phyloP scores from a whole-genome alignment of 495 filamentous ascomycete genomes.

The Penicillium antarcticum region DNA sequence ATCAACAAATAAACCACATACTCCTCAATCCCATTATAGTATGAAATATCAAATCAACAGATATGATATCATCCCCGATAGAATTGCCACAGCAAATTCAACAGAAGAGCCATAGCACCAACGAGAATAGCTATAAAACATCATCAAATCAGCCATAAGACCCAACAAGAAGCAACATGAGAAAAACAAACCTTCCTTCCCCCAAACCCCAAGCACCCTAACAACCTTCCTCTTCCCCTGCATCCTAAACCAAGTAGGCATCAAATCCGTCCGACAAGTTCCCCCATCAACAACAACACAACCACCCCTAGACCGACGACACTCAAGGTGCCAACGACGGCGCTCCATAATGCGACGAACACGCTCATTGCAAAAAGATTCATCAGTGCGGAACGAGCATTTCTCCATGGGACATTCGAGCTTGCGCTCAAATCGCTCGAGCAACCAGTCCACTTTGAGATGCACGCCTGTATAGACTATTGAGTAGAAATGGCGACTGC shows the following conservation, averaged over 20 bases:
- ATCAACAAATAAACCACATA: too few species aligned
- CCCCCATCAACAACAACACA: constrained; percentile 35
- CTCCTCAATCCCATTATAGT: too few species aligned
- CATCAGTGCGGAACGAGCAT: constrained; percentile 45
- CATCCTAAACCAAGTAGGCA: constrained; percentile 34
- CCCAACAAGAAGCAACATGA: not conserved
- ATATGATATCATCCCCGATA: too few species aligned
- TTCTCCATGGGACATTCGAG: constrained; percentile 48
- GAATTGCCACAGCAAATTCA: constrained; percentile 1
- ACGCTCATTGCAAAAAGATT: constrained; percentile 39
- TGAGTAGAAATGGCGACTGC: constrained; percentile 57
- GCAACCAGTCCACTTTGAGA: constrained; percentile 65
- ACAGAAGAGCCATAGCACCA: not conserved
- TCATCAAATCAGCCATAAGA: not conserved
- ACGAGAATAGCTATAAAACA: not conserved
- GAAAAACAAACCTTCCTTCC: constrained; percentile 29
- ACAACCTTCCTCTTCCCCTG: constrained; percentile 10
- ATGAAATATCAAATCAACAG: too few species aligned
- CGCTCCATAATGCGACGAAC: constrained; percentile 43
- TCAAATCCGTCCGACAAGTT: constrained; percentile 32
- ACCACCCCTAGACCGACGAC: constrained; percentile 22
- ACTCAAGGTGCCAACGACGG: constrained; percentile 41
- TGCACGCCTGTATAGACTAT: constrained; percentile 62
- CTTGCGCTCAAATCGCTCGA: constrained; percentile 51
- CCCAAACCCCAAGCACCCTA: constrained; percentile 5